Percentiles rank a stretch among this genome's conserved stretches.
phyloP scores from a whole-genome alignment of 805 yeast genomes.

The Yamadazyma insecticola region DNA sequence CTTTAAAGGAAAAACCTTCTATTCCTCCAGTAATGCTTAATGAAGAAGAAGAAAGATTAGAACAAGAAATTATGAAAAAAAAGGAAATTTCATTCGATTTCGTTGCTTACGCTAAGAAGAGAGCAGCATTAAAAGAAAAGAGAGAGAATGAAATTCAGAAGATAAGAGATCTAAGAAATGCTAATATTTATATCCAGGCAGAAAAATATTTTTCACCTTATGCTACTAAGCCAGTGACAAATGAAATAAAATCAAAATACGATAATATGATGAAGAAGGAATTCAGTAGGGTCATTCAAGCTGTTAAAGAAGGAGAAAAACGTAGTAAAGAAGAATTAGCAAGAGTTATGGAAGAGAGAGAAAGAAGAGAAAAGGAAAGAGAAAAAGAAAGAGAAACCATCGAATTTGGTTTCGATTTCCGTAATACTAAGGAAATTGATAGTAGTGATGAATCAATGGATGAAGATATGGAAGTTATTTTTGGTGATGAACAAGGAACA shows the following conservation, averaged over 20 bases:
- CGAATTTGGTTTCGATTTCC: conserved; percentile 12
- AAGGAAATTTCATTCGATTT: conserved; percentile 42
- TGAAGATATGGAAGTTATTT: conserved; percentile 6
- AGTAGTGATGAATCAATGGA: conserved; percentile 9
- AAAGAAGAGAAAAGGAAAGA: conserved; percentile 5
- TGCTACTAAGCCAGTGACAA: conserved; percentile 19
- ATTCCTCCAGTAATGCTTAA: conserved; percentile 10
- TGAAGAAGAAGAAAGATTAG: conserved; percentile 7
- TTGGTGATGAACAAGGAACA: conserved; percentile 3
- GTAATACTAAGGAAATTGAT: conserved; percentile 3
- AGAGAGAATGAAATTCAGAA: conserved; percentile 17
- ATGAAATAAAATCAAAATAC: conserved; percentile 19
- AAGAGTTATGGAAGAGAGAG: conserved; percentile 5
- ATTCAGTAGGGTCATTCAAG: conserved; percentile 27
- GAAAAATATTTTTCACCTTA: conserved; percentile 36
- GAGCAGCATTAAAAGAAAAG: conserved; percentile 35
- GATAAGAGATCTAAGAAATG: conserved; percentile 17
- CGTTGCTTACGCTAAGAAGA: conserved; percentile 49
- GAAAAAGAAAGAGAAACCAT: conserved; percentile 9
- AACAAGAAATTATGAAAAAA: conserved; percentile 1
- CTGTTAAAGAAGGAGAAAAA: conserved; percentile 24
- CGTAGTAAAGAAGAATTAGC: conserved; percentile 10
- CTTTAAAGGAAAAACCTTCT: not conserved
- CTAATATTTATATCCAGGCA: conserved; percentile 33
- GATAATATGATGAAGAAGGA: conserved; percentile 18